Evolutionary conservation across 129 eudicot species (phyloP), one percentile per base, ranked within the genome.

Genomic region (Flaveria sonorensis): DNA sequence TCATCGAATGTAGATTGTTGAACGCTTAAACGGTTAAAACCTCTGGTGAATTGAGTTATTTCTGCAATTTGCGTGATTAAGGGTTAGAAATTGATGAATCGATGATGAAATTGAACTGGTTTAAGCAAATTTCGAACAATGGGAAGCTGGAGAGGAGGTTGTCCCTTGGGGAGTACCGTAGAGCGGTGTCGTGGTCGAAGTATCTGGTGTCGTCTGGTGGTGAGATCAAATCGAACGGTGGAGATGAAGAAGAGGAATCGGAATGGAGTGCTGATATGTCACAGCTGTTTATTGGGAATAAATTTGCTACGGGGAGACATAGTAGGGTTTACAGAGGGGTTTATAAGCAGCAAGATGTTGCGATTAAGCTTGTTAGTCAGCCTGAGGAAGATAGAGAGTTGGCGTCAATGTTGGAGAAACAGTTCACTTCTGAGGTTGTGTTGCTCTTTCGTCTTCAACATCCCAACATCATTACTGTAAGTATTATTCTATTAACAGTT

Each of bases 211-310:
- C 97, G 1, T 77, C 90, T 2, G 99, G 97, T 6, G 97, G 89
- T 10, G 96, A 83, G 77, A 91, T 95, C 7, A 95, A 89, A 64
- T 89, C 92, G 42, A 96, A 90, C 14, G 89, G 88, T 13, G 93
- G 83, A 11, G 79, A 83, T 62, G 93, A 89, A 61, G 96, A 90
- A 23, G 94, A 84, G 2, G 97, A 89, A 20, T 87, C 85, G 2
- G 90, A 84, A 81, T 91, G 99, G 97, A 88, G 97, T 63, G 99
- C 99, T 8, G 99, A 95, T 45, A 95, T 95, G 97, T 95, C 99
- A 24, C 90, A 89, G 80, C 77, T 95, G 71, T 89, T 83, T 20
- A 89, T 95, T 10, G 99, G 99, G 8, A 91, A 81, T 52, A 95
- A 95, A 57, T 95, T 95, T 64, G 99, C 99, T 21, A 84, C 92